Base-by-base conservation (phyloP, 495 filamentous ascomycete species). In the Hypoxylon lenormandii region DNA sequence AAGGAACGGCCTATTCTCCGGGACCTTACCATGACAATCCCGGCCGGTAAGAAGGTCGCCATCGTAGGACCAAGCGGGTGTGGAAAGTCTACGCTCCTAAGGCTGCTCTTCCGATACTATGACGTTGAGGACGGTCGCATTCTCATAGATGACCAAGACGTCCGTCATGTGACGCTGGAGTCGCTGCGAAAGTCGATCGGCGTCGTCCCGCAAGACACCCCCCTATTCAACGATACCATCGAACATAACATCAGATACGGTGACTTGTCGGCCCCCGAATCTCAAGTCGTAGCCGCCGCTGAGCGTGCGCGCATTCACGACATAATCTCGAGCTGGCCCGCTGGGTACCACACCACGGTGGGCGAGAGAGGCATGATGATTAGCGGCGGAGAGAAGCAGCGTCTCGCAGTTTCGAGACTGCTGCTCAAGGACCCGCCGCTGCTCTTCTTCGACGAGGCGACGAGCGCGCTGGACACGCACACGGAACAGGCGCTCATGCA, bases 281-380 rank as follows among this genome's bases (percentile, higher is more conserved):
- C 92, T 50, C 82, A 89, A 56, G 90, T 98, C 0, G 72, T 86
- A 19, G 86, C 86, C 37, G 95, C 90, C 1, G 92, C 95, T 0
- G 87, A 89, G 69, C 83, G 91, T 57, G 96, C 95, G 5, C 87
- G 88, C 54, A 92, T 98, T 47, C 88, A 97, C 76, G 89, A 96
- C 18, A 91, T 90, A 47, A 89, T 98, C 54, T 81, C 86, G 52
- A 79, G 78, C 30, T 87, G 94, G 69, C 93, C 93, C 1, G 89
- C 94, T 13, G 92, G 93, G 3, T 98, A 98, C 73, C 77, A 90
- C 15, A 98, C 95, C 1, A 93, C 91, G 72, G 95, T 98, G 10
- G 95, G 95, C 15, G 95, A 98, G 82, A 84, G 96, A 21, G 95
- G 95, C 1, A 91, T 98, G 90, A 98, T 98, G 95, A 97, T 98